These are phyloP conservation scores for Endothia cerciana DNA, from an alignment of 2,329 filamentous ascomycete species.

Conservation along the genomic window DNA sequence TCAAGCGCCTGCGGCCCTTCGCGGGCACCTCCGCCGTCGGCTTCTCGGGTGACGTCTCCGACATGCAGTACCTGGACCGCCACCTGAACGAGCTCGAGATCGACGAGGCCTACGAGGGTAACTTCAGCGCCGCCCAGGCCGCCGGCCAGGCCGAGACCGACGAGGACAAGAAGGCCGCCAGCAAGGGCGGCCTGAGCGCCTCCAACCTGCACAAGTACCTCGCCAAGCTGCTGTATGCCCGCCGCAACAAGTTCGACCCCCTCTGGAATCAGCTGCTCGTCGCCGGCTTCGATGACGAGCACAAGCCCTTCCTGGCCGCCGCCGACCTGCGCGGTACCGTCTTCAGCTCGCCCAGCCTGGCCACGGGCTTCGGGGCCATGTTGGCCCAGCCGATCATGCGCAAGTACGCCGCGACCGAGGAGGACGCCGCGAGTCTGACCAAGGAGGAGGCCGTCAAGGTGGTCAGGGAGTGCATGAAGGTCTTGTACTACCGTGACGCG, in stretches of 20 bases:
- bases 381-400: constrained; percentile 92
- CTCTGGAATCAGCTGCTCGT: constrained; percentile 97
- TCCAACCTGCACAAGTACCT: constrained; percentile 97
- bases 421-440: constrained; percentile 69
- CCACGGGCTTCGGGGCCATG: constrained; percentile 92
- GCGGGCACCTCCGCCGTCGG: constrained; percentile 83
- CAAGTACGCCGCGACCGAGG: constrained; percentile 81
- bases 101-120: constrained; percentile 77
- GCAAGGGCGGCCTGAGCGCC: constrained; percentile 72
- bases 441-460: constrained; percentile 79
- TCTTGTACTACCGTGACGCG: constrained; percentile 95
- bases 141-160: constrained; percentile 44
- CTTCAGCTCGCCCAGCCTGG: constrained; percentile 83
- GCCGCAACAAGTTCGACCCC: constrained; percentile 93
- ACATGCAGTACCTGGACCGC: constrained; percentile 98
- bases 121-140: constrained; percentile 36
- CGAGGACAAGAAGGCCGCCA: constrained; percentile 62
- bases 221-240: constrained; percentile 92
- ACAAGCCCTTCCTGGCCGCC: constrained; percentile 85
- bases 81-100: constrained; percentile 86
- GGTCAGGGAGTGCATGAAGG: constrained; percentile 95
- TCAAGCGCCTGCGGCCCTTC: constrained; percentile 92
- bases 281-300: constrained; percentile 79
- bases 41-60: constrained; percentile 95
- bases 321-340: constrained; percentile 93